Evolutionary conservation across 495 filamentous ascomycete genomes (phyloP).

Genomic region (Aspergillus coremiiformis): DNA sequence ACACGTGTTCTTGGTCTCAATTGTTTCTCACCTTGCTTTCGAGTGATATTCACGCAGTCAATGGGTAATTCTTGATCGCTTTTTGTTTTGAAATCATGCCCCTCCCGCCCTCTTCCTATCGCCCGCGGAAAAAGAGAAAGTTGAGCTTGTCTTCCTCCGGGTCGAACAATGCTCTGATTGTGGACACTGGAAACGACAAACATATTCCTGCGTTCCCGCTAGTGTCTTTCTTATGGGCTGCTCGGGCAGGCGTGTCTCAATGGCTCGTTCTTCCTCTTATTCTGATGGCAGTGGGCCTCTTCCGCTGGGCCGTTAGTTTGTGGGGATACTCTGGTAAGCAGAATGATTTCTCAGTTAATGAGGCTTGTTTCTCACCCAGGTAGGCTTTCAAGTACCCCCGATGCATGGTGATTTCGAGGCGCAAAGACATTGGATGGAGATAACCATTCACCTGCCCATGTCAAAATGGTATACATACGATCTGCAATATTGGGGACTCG

Average conservation of each 20-base stretch:
- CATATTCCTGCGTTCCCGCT: constrained; percentile 67
- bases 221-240: constrained; percentile 86
- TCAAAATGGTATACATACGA: constrained; percentile 98
- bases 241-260: constrained; percentile 75
- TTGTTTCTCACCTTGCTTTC: not conserved
- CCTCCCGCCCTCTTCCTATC: constrained; percentile 39
- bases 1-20: not conserved
- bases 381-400: constrained; percentile 72
- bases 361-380: constrained; percentile 12
- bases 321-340: constrained; percentile 87
- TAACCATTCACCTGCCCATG: constrained; percentile 79
- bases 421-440: constrained; percentile 97
- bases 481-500: constrained; percentile 92
- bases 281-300: constrained; percentile 83
- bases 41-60: constrained; percentile 3
- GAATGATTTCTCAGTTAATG: not conserved
- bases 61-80: constrained; percentile 21
- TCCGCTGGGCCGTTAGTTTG: constrained; percentile 83
- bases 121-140: constrained; percentile 55
- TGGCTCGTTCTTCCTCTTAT: constrained; percentile 86
- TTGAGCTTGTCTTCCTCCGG: constrained; percentile 36
- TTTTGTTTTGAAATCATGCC: constrained; percentile 21
- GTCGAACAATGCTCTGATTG: constrained; percentile 45
- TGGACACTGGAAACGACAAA: constrained; percentile 34
- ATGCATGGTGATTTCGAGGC: constrained; percentile 98